Evolutionary conservation across 2,329 filamentous ascomycete species (phyloP).

Genomic region (Nigrospora osmanthi): DNA sequence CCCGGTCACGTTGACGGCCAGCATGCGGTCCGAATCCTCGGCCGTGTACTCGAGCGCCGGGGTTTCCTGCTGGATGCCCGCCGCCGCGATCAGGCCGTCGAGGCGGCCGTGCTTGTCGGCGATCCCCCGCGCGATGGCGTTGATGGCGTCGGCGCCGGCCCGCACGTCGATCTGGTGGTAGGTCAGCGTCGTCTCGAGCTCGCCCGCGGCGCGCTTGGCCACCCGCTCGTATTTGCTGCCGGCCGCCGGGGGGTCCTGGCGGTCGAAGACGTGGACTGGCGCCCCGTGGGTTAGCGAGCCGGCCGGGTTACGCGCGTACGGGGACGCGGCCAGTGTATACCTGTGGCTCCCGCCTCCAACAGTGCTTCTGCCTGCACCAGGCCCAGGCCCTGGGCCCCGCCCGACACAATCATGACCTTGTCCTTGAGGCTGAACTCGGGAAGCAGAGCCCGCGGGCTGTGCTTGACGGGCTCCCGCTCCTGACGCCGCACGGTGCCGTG

Average conservation of each 20-base stretch:
- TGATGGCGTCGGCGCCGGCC: slow-evolving; percentile 54
- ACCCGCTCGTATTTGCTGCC: slow-evolving; percentile 56
- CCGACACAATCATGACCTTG: slow-evolving; percentile 70
- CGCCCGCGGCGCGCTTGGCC: slow-evolving; percentile 52
- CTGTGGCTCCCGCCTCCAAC: slow-evolving; percentile 69
- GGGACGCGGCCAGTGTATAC: slow-evolving; percentile 21
- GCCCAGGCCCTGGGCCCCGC: slow-evolving; percentile 69
- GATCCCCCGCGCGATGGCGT: slow-evolving; percentile 61
- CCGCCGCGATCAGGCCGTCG: slow-evolving; percentile 68
- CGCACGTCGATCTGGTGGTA: slow-evolving; percentile 79
- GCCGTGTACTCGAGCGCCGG: slow-evolving; percentile 74
- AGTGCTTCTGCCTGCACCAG: slow-evolving; percentile 72
- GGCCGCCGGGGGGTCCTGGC: slow-evolving; percentile 44
- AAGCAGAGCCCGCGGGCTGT: slow-evolving; percentile 23
- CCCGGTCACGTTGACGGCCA: slow-evolving; percentile 82
- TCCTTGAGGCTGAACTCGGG: slow-evolving; percentile 70
- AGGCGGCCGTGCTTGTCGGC: slow-evolving; percentile 62
- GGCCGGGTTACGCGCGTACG: no score
- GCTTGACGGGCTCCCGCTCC: no score
- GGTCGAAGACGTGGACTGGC: slow-evolving; percentile 60
- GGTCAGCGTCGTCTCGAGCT: slow-evolving; percentile 59
- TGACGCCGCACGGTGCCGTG: no score
- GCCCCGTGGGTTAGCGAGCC: neutral
- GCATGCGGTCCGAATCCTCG: slow-evolving; percentile 67
- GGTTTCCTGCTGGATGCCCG: slow-evolving; percentile 74